Evolutionary conservation across 108 stramenopile genomes (phyloP).

Genomic region (Licmophora abbreviata): DNA sequence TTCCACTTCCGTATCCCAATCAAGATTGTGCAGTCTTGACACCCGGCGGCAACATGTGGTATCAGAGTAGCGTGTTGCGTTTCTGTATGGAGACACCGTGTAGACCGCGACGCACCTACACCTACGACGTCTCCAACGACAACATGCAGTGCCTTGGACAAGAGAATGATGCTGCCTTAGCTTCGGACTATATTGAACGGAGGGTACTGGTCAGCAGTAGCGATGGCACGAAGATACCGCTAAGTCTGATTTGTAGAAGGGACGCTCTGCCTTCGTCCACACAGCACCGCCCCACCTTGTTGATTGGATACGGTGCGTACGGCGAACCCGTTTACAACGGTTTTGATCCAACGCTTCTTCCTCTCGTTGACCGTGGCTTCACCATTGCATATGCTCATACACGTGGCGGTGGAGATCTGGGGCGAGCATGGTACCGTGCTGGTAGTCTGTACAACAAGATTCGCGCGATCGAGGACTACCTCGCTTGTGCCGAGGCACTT

Average conservation of each 20-base stretch:
- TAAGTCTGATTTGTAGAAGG: constrained; percentile 19
- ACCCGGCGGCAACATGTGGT: constrained; percentile 30
- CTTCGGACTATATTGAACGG: background rate
- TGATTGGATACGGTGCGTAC: constrained; percentile 62
- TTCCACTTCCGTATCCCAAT: constrained; percentile 2
- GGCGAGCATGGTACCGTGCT: constrained; percentile 36
- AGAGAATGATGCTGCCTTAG: background rate
- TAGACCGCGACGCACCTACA: constrained; percentile 6
- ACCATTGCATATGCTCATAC: constrained; percentile 62
- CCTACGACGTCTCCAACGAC: constrained; percentile 10
- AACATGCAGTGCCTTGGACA: constrained; percentile 8
- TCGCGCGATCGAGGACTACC: constrained; percentile 34
- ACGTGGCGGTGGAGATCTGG: constrained; percentile 65
- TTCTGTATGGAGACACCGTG: constrained; percentile 23
- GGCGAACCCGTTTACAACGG: constrained; percentile 18
- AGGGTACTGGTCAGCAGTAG: constrained; percentile 18
- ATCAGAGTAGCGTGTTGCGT: constrained; percentile 12
- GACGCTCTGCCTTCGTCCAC: background rate
- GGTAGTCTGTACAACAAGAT: constrained; percentile 34
- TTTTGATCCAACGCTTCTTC: constrained; percentile 31
- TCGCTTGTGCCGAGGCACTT: constrained; percentile 45
- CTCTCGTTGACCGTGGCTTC: constrained; percentile 40
- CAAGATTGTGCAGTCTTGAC: constrained; percentile 9
- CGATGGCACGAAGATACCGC: constrained; percentile 30
- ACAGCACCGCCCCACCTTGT: constrained; percentile 9